Evolutionary conservation across 768 basidiomycete species (phyloP).

Genomic region (Collybia mongolica): DNA sequence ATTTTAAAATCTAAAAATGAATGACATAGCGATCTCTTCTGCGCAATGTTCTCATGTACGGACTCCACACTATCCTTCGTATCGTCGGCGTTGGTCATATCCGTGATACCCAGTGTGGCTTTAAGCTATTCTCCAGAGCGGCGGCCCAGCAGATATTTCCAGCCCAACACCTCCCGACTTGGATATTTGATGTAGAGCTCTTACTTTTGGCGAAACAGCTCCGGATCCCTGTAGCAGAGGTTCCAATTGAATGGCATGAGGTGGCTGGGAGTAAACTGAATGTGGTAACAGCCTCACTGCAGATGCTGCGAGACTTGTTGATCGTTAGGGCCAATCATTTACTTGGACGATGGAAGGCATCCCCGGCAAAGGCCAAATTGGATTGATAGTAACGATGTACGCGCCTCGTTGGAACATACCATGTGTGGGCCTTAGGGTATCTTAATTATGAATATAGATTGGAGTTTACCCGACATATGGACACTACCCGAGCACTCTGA

Average conservation of each 20-base stretch:
- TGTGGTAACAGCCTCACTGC: slow-evolving; percentile 78
- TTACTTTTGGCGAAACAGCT: slow-evolving; percentile 81
- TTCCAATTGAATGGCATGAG: slow-evolving; percentile 92
- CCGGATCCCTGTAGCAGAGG: slow-evolving; percentile 77
- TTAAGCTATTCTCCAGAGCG: slow-evolving; percentile 89
- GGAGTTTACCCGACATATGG: too few relatives aligned
- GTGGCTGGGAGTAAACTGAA: slow-evolving; percentile 91
- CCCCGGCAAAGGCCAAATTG: slow-evolving; percentile 14
- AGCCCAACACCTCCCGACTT: slow-evolving; percentile 80
- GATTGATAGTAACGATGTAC: slow-evolving; percentile 8
- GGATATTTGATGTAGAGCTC: slow-evolving; percentile 98
- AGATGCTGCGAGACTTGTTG: slow-evolving; percentile 87
- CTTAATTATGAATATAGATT: background rate
- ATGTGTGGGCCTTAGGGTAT: background rate
- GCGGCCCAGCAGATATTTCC: slow-evolving; percentile 86
- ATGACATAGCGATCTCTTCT: slow-evolving; percentile 72
- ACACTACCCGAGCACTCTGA: too few relatives aligned
- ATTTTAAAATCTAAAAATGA: slow-evolving; percentile 2
- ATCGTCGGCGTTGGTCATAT: slow-evolving; percentile 89
- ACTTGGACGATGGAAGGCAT: slow-evolving; percentile 70
- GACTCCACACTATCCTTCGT: slow-evolving; percentile 84
- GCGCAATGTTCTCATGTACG: slow-evolving; percentile 93
- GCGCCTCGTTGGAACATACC: background rate
- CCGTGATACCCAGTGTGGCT: slow-evolving; percentile 95
- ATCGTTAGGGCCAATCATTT: slow-evolving; percentile 82